These are phyloP conservation scores for Zymoseptoria passerinii DNA, from an alignment of 2,329 filamentous ascomycete species.

Conservation along the genomic window DNA sequence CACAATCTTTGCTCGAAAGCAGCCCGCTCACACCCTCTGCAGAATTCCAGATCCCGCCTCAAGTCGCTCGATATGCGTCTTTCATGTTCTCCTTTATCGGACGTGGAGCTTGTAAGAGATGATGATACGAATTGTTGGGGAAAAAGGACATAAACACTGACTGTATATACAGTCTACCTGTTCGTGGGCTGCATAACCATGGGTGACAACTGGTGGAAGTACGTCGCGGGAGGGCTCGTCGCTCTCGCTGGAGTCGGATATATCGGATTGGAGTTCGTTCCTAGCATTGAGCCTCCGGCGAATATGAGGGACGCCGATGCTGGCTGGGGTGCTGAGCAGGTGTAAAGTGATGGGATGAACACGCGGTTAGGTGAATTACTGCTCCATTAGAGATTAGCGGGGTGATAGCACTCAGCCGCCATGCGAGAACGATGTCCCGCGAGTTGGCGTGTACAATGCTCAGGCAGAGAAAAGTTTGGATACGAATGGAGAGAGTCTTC, in stretches of 20 bases:
- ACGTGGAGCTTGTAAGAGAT: slow-evolving; percentile 74
- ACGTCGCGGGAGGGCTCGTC: slow-evolving; percentile 69
- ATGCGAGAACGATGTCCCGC: neutral
- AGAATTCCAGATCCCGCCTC: slow-evolving; percentile 92
- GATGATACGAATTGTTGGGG: neutral
- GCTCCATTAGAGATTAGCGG: neutral
- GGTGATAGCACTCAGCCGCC: too few species aligned
- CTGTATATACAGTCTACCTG: slow-evolving; percentile 68
- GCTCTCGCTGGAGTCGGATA: slow-evolving; percentile 74
- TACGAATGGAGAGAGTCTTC: neutral
- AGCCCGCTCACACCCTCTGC: slow-evolving; percentile 8
- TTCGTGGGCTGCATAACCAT: slow-evolving; percentile 85
- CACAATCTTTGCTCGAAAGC: neutral
- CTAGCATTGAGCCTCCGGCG: slow-evolving; percentile 45
- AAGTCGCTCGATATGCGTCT: slow-evolving; percentile 85
- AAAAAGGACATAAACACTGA: slow-evolving; percentile 8
- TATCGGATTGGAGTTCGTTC: slow-evolving; percentile 43
- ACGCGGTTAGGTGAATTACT: neutral
- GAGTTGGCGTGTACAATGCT: neutral
- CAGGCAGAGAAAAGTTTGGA: neutral
- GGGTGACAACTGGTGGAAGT: slow-evolving; percentile 56
- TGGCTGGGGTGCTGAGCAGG: slow-evolving; percentile 47
- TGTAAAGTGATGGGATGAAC: slow-evolving; percentile 28
- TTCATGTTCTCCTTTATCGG: slow-evolving; percentile 98
- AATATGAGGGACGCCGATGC: slow-evolving; percentile 48